phyloP scores from a whole-genome alignment of 768 basidiomycete species.

The Pleurotus citrinopileatus region DNA sequence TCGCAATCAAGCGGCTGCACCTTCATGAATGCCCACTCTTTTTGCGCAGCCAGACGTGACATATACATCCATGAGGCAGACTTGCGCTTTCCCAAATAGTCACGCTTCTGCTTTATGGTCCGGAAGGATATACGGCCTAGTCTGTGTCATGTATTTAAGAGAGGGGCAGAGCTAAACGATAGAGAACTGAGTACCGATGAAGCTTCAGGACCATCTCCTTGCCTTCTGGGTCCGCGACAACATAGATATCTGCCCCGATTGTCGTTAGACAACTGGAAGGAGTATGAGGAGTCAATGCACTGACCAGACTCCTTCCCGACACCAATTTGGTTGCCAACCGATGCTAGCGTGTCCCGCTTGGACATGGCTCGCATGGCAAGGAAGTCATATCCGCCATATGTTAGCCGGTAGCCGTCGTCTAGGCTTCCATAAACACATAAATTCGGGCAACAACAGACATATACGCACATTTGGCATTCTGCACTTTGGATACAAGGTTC shows the following conservation, averaged over 20 bases:
- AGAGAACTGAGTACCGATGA: slow-evolving; percentile 61
- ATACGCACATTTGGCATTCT: slow-evolving; percentile 83
- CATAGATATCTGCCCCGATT: slow-evolving; percentile 67
- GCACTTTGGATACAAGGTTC: slow-evolving; percentile 84
- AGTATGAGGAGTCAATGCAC: slow-evolving; percentile 18
- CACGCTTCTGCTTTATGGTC: slow-evolving; percentile 93
- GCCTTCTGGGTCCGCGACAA: slow-evolving; percentile 84
- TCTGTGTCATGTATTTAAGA: slow-evolving; percentile 35
- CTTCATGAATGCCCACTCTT: slow-evolving; percentile 99
- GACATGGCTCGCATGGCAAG: slow-evolving; percentile 92
- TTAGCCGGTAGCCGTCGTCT: slow-evolving; percentile 98
- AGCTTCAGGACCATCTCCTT: slow-evolving; percentile 90
- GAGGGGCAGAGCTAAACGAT: not conserved
- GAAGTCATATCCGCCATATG: slow-evolving; percentile 98
- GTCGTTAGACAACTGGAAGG: not conserved
- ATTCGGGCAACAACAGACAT: slow-evolving; percentile 7
- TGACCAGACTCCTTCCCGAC: slow-evolving; percentile 96
- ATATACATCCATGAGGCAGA: slow-evolving; percentile 99
- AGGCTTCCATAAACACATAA: slow-evolving; percentile 7
- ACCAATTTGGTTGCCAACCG: slow-evolving; percentile 97
- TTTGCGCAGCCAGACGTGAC: slow-evolving; percentile 93
- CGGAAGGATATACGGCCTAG: slow-evolving; percentile 97
- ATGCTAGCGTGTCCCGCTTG: slow-evolving; percentile 82
- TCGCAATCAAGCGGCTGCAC: slow-evolving; percentile 34
- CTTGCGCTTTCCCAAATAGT: slow-evolving; percentile 94